Base-by-base conservation (phyloP, 2,329 filamentous ascomycete species). In the Colletotrichum agaves region DNA sequence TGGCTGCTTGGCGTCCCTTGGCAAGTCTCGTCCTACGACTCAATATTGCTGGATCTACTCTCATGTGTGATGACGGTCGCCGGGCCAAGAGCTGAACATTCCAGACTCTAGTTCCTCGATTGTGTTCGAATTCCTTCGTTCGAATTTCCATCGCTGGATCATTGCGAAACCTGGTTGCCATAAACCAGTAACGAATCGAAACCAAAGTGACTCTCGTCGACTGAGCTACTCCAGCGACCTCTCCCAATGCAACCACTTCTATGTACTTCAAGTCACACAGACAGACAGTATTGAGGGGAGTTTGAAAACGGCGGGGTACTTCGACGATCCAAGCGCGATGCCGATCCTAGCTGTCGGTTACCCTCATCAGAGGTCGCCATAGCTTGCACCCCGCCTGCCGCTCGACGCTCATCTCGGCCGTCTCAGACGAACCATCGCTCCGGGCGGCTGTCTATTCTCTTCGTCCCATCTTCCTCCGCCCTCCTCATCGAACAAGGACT, bases 301-400 rank as follows among this genome's bases (percentile, higher is more conserved):
- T 53, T 41, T 21, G 8, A 31, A 4, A 44, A 33, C 37, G 17
- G 61, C 60, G 53, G 53, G 61, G 55, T 33, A n/a, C 19, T 35
- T 47, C 61, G 61, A 41, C 61, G 61, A 64, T 68, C 53, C 65
- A 65, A 65, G 47, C 65, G 61, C 65, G 10, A 60, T 68, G 65
- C 53, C 55, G 65, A 56, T 68, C 61, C 46, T 39, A 47, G 27
- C 53, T 60, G 53, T 67, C 61, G 46, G 64, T 43, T 53, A 59
- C 43, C 19, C 60, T 67, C 31, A 52, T 64, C 53, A 52, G 64
- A 64, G 61, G 46, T 55, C 12, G 46, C 50, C 23, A 60, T 55
- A 37, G 23, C n/a, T n/a, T 27, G 52, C 23, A 52, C 46, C 46
- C 46, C 39, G 62, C 47, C 19, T 17, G 2, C 37, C 60, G 37